phyloP scores from a whole-genome alignment of 768 basidiomycete genomes.

The Trametes maxima region DNA sequence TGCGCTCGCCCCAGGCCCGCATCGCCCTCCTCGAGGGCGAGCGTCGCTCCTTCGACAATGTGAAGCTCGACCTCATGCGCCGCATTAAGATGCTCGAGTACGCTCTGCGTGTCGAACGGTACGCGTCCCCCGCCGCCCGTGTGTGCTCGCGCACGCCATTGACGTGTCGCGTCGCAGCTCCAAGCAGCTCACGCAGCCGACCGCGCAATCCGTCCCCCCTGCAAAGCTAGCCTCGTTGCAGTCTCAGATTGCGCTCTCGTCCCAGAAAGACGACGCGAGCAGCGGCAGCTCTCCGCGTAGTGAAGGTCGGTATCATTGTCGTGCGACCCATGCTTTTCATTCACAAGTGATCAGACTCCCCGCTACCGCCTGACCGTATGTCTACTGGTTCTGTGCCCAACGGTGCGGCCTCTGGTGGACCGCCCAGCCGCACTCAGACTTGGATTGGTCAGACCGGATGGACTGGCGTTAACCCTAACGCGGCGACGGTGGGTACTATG shows the following conservation, averaged over 20 bases:
- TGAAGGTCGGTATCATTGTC: constrained; percentile 56
- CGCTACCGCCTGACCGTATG: constrained; percentile 66
- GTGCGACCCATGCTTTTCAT: constrained; percentile 17
- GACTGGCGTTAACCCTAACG: constrained; percentile 46
- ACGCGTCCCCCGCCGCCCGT: constrained; percentile 33
- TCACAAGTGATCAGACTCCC: constrained; percentile 55
- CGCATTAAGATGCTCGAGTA: constrained; percentile 99
- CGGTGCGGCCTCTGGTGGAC: constrained; percentile 50
- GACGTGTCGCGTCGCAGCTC: constrained; percentile 56
- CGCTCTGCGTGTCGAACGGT: constrained; percentile 96
- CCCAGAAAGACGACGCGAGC: constrained; percentile 75
- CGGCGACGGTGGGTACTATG: constrained; percentile 47
- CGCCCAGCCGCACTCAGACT: constrained; percentile 54
- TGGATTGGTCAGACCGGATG: constrained; percentile 51
- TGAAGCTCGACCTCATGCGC: constrained; percentile 92
- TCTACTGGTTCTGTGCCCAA: constrained; percentile 50
- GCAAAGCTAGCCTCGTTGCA: constrained; percentile 69
- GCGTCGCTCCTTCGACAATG: constrained; percentile 94
- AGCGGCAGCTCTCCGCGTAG: constrained; percentile 83
- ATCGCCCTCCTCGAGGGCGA: constrained; percentile 98
- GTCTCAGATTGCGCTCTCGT: constrained; percentile 46
- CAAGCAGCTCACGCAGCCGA: constrained; percentile 72
- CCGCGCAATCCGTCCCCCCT: constrained; percentile 60
- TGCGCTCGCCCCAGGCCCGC: constrained; percentile 66
- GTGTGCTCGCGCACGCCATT: constrained; percentile 29